Evolutionary conservation across 441 rosid genomes (phyloP), one percentile per base, ranked within the genome.

Genomic region (Arabidopsis lyrata): DNA sequence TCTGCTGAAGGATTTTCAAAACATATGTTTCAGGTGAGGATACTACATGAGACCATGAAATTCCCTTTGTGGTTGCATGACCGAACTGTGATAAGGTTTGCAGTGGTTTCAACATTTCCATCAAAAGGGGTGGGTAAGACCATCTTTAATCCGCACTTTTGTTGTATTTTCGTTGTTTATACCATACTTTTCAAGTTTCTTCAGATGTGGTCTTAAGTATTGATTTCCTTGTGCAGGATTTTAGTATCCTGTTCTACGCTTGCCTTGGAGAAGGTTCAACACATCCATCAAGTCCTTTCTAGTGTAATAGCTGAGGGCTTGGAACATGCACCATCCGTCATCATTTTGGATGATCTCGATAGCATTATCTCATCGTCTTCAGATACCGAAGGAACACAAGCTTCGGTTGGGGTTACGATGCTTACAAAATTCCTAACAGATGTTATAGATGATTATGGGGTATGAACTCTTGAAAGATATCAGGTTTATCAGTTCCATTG

Each of bases 41-140:
- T 94, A 66, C 85, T 92, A 12, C 86, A 84, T 42, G 91, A 89
- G 84, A 85, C 80, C 54, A 92, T 90, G 98, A 86, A 77, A 66
- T 96, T 96, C 84, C 99, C 98, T 57, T 77, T 96, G 81, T 96
- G 99, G 98, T 82, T 96, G 80, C 97, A 86, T 78, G 96, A 95
- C 55, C 86, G 63, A 45, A 82, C 89, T 48, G 67, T 88, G 77
- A 75, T 91, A 68, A 88, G 85, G n/a, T 92, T 92, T 78, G 63
- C 59, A 65, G 99, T 96, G 68, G 90, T 88, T 77, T 89, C 99
- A 50, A 88, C 91, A 13, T 76, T 78, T 80, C 99, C 99, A 83
- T 81, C 88, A 83, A 87, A 84, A 77, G 83, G 86, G 82, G 96
- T 90, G 83, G 98, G 99, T 96, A 92, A 91, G 94, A 81, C 77